Evolutionary conservation across 371 early-diverging fungal genomes (phyloP), one percentile per base, ranked within the genome.

Genomic region (Parasitella parasitica): DNA sequence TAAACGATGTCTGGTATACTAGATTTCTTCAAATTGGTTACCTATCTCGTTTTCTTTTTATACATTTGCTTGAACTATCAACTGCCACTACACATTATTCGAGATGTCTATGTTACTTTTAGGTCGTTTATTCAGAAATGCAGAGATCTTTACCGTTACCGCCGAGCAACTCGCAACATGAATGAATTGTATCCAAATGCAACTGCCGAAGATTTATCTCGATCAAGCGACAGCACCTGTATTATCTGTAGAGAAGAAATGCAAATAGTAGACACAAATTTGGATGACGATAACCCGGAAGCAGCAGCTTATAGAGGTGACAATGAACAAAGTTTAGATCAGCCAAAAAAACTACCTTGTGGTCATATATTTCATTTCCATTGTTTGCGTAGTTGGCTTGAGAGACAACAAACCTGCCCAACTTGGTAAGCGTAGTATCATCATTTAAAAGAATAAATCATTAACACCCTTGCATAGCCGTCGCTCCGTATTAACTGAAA

Each of bases 401-500:
- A 99, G 73, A 75, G 98, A 62, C 99, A 99, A 75, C 98, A 97
- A 67, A 92, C 90, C 54, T 99, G 99, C 69, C 99, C 99, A 1
- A 97, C 99, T 4, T 99, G 99, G 57, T 85, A 43, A 43, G 43
- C 22, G 20, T n/a, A 22, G 20, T 11, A 3, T 11, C 20, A 43
- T 8, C 16, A 7, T 11, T 6, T 1, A 20, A 22, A 11, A 8
- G 3, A 20, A 22, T 3, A 4, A 24, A 12, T 43, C 11, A 43
- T 43, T 3, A 8, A 13, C 11, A 30, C 18, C 8, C 16, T 22
- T 15, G 20, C 20, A n/a, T 69, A 83, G 85, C 57, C 85, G 85
- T 20, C 77, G 84, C 26, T 81, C 83, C 35, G 85, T 85, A 9
- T 67, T 84, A n/a, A 48, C 64, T 24, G 72, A 63, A 16, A 7